Evolutionary conservation across 768 basidiomycete genomes (phyloP), one percentile per base, ranked within the genome.

Genomic region (Heimioporus sp.): DNA sequence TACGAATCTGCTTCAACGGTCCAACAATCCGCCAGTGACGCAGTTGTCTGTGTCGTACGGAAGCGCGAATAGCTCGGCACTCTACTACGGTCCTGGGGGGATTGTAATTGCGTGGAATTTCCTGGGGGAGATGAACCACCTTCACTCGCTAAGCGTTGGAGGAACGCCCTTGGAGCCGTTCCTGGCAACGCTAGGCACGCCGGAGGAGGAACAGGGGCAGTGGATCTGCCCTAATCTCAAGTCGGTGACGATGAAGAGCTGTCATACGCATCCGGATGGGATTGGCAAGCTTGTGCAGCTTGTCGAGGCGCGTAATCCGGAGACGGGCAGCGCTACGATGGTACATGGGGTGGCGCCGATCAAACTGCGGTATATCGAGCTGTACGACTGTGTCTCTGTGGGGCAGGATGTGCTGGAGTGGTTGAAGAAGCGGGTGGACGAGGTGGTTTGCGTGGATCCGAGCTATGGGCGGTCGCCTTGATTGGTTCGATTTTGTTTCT

Each of bases 231-330:
- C 89, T 7, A 73, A 73, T 48, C 72, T 92, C 50, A 76, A 74
- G 53, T 69, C 74, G 12, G 73, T 92, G 40, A 78, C 79, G 24
- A 72, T 90, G 76, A 79, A 80, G 57, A 78, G 73, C 35, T 90
- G 87, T 60, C 81, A 83, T 61, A 74, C 80, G 20, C 83, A 85
- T 59, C 76, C 75, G 31, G 86, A 87, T 46, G 82, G 80, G 24
- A 79, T 87, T 21, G 74, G 75, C 46, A 85, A 83, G 68, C 76
- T 90, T 17, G 85, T 91, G 21, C 80, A 81, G 63, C 77, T 89
- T 70, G 77, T 91, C 19, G 86, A 89, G 43, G 78, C 79, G 50
- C 74, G 88, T 46, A 90, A 90, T 62, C 88, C 89, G 0, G 76
- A 74, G 45, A 64, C 64, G 11, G 63, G 68, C 41, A 68, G 63